These are phyloP conservation scores for Globisporangium iwayamae DNA, from an alignment of 352 stramenopile genomes.

Conservation along the genomic window DNA sequence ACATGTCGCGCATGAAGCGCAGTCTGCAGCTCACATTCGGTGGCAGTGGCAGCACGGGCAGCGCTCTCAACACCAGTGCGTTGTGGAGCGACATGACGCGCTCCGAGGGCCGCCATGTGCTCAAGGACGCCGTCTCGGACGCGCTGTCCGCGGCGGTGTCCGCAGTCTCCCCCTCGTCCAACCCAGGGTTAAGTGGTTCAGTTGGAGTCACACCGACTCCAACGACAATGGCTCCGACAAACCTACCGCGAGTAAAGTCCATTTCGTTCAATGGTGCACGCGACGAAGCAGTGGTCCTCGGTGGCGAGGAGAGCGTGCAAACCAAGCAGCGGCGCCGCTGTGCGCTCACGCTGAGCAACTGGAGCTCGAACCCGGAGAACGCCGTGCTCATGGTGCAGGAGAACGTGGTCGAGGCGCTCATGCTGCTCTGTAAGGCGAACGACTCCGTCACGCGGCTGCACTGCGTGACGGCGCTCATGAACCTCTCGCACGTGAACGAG, in stretches of 20 bases:
- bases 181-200: not conserved
- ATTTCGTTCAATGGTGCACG: not conserved
- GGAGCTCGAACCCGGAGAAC: constrained; percentile 85
- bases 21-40: constrained; percentile 50
- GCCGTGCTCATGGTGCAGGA: constrained; percentile 85
- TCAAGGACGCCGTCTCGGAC: constrained; percentile 58
- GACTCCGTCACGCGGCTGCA: constrained; percentile 57
- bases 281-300: not conserved
- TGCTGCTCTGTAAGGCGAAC: constrained; percentile 66
- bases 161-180: not conserved
- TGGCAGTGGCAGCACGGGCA: not conserved
- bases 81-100: constrained; percentile 19
- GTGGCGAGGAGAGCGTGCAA: constrained; percentile 25
- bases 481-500: constrained; percentile 71
- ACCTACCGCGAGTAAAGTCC: not conserved
- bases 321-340: constrained; percentile 59
- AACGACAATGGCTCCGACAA: not conserved
- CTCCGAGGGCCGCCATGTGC: constrained; percentile 18
- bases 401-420: constrained; percentile 82
- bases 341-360: constrained; percentile 83
- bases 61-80: constrained; percentile 7
- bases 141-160: constrained; percentile 19
- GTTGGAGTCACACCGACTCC: too few species aligned
- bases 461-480: constrained; percentile 86
- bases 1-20: constrained; percentile 86